A percentile compares a stretch with the other conserved stretches of the same genome.
Conservation (phyloP, 768 basidiomycete genomes). For the Peribolospora baueri region DNA sequence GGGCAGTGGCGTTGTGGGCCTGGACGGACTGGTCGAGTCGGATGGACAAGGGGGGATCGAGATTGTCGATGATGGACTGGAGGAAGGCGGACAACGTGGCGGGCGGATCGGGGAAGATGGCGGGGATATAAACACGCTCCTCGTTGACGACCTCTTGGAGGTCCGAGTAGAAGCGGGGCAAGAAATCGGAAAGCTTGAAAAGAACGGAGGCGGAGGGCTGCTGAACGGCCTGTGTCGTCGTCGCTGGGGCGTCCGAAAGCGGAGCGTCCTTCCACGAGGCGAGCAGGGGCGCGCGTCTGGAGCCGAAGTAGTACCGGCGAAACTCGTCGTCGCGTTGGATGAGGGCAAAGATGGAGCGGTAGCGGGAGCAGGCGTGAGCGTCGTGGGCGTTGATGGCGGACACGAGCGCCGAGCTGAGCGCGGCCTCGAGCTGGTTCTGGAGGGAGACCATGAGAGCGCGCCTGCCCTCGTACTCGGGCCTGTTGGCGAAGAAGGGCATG, state of each 20-base stretch:
- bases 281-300: constrained; percentile 40
- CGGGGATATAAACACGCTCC: constrained; percentile 25
- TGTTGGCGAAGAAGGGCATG: constrained; percentile 81
- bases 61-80: constrained; percentile 47
- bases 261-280: constrained; percentile 40
- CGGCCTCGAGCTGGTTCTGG: constrained; percentile 85
- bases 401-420: constrained; percentile 68
- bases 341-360: constrained; percentile 64
- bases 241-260: constrained; percentile 19
- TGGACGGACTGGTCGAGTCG: constrained; percentile 47
- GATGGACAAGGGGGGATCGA: constrained; percentile 60
- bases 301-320: constrained; percentile 77
- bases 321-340: constrained; percentile 87
- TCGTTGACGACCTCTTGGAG: constrained; percentile 28
- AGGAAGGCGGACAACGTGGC: constrained; percentile 56
- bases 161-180: constrained; percentile 46
- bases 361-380: constrained; percentile 43
- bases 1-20: constrained; percentile 34
- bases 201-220: constrained; percentile 6
- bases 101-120: constrained; percentile 69
- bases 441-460: constrained; percentile 67
- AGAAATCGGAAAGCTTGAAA: constrained; percentile 35
- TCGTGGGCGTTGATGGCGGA: constrained; percentile 63
- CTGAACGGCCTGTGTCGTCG: constrained; percentile 24
- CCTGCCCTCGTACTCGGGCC: constrained; percentile 67